Conservation (phyloP, 768 basidiomycete genomes). For the Mrakia blollopis region DNA sequence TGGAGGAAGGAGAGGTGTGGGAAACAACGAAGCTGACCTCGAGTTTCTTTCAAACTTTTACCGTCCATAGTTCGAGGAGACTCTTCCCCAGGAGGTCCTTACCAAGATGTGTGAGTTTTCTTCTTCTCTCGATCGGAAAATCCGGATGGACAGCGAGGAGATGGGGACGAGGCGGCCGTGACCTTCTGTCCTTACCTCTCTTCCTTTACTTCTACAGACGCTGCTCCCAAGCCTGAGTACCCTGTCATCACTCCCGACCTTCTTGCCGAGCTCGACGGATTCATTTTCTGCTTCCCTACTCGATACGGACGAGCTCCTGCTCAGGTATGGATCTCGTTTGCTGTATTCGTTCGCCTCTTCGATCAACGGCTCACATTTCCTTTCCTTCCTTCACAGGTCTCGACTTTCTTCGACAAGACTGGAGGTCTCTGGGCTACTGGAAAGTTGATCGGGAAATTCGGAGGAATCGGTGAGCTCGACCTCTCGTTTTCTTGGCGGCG, state of each 20-base stretch:
- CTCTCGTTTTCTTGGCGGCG: neutral
- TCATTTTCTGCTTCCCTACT: conserved; percentile 6
- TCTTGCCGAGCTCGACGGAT: conserved; percentile 27
- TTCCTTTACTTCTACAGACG: neutral
- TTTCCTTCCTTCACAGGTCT: no score
- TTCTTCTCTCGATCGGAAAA: neutral
- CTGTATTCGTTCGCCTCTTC: no score
- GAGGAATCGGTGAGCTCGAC: conserved; percentile 11
- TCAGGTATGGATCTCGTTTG: no score
- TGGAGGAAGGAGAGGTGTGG: neutral
- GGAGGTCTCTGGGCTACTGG: conserved; percentile 24
- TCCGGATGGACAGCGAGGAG: no score
- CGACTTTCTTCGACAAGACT: conserved; percentile 21
- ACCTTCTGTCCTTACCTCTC: neutral
- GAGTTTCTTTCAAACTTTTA: neutral
- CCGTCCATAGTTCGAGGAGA: conserved; percentile 29
- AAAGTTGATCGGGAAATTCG: conserved; percentile 26
- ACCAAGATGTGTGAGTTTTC: conserved; percentile 29
- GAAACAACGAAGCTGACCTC: neutral
- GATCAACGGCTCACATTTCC: no score
- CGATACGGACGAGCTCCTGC: conserved; percentile 31
- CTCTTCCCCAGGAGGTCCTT: conserved; percentile 25
- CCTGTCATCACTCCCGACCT: conserved; percentile 21
- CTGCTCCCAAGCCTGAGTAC: conserved; percentile 19
- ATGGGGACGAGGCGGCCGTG: neutral